Conservation (phyloP, 2,329 filamentous ascomycete species). For the Diaporthe sp. region DNA sequence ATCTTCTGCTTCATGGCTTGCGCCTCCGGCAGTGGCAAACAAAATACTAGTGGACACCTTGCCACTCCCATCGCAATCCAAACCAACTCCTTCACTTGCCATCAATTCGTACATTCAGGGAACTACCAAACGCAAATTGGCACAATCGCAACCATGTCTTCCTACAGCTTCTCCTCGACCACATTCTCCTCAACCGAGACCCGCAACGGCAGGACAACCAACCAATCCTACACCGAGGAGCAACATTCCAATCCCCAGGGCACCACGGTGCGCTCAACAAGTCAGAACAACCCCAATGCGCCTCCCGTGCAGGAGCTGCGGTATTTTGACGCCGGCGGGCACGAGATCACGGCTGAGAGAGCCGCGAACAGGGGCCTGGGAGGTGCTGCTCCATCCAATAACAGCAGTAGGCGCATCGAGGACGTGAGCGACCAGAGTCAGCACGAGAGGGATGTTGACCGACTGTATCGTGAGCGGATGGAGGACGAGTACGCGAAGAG, state of each 20-base stretch:
- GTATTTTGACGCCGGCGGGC: constrained; percentile 29
- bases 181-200: constrained; percentile 19
- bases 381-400: not conserved
- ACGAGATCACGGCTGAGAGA: constrained; percentile 19
- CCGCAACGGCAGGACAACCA: constrained; percentile 14
- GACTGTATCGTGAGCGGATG: constrained; percentile 62
- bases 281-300: constrained; percentile 11
- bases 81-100: not conserved
- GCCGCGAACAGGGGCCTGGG: constrained; percentile 11
- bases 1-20: not conserved
- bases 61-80: not conserved
- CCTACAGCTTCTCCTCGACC: constrained; percentile 31
- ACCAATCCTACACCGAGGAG: constrained; percentile 33
- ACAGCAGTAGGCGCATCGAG: constrained; percentile 23
- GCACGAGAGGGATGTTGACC: not conserved
- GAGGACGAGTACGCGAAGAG: constrained; percentile 69
- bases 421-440: constrained; percentile 4
- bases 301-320: constrained; percentile 14
- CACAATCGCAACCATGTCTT: not conserved
- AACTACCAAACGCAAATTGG: not conserved
- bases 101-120: too few relatives aligned
- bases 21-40: not conserved
- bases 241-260: constrained; percentile 20
- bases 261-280: constrained; percentile 21
- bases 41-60: not conserved